Conservation (phyloP, 805 yeast genomes). For the Saccharomycopsis sp. region DNA sequence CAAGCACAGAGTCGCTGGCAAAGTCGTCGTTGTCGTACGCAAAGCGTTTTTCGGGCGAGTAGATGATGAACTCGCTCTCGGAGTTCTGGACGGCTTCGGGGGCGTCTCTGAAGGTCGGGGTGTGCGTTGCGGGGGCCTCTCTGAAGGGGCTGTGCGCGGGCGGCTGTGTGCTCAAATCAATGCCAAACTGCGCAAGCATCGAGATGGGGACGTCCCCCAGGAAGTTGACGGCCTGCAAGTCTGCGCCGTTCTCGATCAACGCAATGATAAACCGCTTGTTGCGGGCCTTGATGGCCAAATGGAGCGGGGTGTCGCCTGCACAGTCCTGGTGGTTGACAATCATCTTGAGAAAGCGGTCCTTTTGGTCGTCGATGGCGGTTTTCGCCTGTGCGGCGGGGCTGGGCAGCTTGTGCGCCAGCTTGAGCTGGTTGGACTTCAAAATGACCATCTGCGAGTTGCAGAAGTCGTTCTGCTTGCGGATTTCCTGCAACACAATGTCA, state of each 20-base stretch:
- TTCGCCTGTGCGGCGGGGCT: constrained; percentile 24
- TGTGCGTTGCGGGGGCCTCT: not conserved
- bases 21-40: not conserved
- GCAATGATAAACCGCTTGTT: constrained; percentile 39
- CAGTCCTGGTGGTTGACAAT: constrained; percentile 71
- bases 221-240: constrained; percentile 19
- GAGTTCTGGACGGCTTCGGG: not conserved
- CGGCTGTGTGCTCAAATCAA: constrained; percentile 12
- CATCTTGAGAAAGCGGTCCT: constrained; percentile 43
- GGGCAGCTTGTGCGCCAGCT: constrained; percentile 22
- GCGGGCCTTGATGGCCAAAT: constrained; percentile 58
- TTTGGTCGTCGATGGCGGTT: constrained; percentile 11
- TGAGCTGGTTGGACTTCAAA: constrained; percentile 26
- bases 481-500: constrained; percentile 36
- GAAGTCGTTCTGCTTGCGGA: constrained; percentile 12
- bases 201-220: constrained; percentile 29
- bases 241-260: constrained; percentile 40
- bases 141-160: not conserved
- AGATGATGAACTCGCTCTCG: not conserved
- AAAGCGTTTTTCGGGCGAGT: not conserved
- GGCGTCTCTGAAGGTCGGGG: not conserved
- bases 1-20: not conserved
- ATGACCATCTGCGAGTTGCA: constrained; percentile 18
- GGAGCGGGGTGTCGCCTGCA: constrained; percentile 81
- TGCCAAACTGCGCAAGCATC: constrained; percentile 3